Base-by-base conservation (phyloP, 2,329 filamentous ascomycete genomes). In the Fusarium fujikuroi region DNA sequence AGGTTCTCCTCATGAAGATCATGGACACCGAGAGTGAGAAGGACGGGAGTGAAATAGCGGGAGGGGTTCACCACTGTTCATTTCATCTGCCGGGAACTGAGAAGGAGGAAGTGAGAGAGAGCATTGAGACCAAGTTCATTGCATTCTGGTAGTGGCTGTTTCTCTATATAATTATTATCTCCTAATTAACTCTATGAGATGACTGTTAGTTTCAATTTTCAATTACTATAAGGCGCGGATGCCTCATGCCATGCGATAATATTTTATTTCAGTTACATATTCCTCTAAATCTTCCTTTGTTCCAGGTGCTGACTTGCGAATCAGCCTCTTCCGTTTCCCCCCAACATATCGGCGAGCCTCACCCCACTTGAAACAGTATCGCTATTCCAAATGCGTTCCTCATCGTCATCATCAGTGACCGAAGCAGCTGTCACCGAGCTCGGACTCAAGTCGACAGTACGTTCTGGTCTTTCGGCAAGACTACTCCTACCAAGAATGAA, bases 111-210 rank as follows among this genome's bases (percentile, higher is more conserved):
- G 46, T 12, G 1, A 9, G 46, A 1, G 46, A 49, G 19, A n/a
- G 46, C 9, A 49, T 49, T 2, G 46, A 49, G 28, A 49, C 46
- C 15, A 49, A 49, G 28, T 32, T 32, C 2, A 18, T 49, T 32
- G 28, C 28, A 9, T 49, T 49, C 15, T 49, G 19, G 28, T 49
- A 49, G 15, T n/a, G 0, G 3, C 25, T 21, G 14, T 7, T 12
- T 8, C 9, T 18, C 9, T 12, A 11, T 7, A 4, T 16, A 10
- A 1, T 14, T 3, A 9, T 12, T 12, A 1, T 25, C 7, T 8
- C 1, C 4, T 3, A 3, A 4, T 44, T 0, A 9, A 25, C 7
- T 44, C 7, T 25, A 18, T 25, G 4, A 25, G n/a, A 25, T 30
- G 30, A 30, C 30, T 30, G 3, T 30, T 3, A 30, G 28, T 3